phyloP scores from a whole-genome alignment of 2,329 filamentous ascomycete species.

The Fusarium tuaranense region DNA sequence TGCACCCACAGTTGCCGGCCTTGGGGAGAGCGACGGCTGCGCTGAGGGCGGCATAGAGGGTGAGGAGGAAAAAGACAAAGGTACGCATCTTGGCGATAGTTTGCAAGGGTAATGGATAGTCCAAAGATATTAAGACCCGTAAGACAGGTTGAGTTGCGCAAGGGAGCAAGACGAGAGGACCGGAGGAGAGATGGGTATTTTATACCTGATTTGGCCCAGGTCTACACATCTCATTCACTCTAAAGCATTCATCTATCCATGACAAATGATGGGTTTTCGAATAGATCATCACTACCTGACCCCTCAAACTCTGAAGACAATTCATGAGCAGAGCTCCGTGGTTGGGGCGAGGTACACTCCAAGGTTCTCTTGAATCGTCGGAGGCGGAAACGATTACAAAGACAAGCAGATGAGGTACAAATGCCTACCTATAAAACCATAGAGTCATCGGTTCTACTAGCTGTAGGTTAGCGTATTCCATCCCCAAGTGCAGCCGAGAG shows the following conservation, averaged over 20 bases:
- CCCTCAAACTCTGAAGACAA: neutral
- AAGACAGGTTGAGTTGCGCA: neutral
- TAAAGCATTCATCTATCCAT: neutral
- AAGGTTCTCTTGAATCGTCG: neutral
- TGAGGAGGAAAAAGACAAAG: neutral
- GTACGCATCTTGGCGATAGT: neutral
- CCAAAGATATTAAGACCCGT: neutral
- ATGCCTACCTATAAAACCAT: neutral
- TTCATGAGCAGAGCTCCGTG: neutral
- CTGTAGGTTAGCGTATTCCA: neutral
- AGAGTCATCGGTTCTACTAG: too few relatives aligned
- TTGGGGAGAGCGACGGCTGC: neutral
- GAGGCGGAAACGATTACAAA: neutral
- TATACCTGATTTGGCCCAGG: neutral
- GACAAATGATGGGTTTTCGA: neutral
- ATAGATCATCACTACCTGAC: neutral
- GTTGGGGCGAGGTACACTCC: neutral
- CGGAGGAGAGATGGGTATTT: neutral
- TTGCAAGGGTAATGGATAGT: neutral
- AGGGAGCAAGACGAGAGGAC: neutral
- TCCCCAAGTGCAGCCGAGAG: neutral
- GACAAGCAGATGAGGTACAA: neutral
- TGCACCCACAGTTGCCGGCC: neutral
- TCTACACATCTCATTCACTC: neutral
- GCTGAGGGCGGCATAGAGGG: neutral